phyloP scores from a whole-genome alignment of 106 monocot genomes.

The Dendrobium nobile region DNA sequence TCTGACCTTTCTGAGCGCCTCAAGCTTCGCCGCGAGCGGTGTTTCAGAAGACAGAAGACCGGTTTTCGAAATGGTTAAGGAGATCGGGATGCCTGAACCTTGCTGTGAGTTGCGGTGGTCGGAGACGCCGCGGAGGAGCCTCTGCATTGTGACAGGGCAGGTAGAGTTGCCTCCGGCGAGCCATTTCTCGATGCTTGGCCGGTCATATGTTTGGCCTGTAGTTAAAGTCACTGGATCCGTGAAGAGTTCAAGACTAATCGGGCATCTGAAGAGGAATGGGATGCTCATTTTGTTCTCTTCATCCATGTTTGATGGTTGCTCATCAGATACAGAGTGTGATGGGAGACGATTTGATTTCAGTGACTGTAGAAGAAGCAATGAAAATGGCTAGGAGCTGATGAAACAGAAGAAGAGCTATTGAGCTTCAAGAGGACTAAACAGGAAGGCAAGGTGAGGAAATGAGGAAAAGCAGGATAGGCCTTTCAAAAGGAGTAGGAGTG shows the following conservation, averaged over 20 bases:
- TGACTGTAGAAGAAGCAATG: background rate
- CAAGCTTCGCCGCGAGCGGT: constrained; percentile 7
- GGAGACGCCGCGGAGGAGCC: constrained; percentile 22
- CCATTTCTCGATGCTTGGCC: constrained; percentile 78
- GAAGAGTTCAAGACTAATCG: constrained; percentile 35
- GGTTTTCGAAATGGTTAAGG: constrained; percentile 36
- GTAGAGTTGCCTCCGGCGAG: constrained; percentile 69
- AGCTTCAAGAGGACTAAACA: background rate
- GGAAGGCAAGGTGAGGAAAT: too few species aligned
- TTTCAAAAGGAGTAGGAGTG: background rate
- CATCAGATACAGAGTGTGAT: background rate
- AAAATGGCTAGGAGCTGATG: background rate
- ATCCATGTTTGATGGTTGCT: background rate
- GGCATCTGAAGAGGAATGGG: constrained; percentile 80
- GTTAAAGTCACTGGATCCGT: constrained; percentile 87
- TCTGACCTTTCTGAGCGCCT: constrained; percentile 38
- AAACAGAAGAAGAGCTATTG: background rate
- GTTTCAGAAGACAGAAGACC: constrained; percentile 24
- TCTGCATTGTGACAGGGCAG: constrained; percentile 96
- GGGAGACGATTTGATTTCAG: background rate
- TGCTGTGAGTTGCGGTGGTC: background rate
- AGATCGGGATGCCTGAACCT: constrained; percentile 9
- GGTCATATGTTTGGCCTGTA: constrained; percentile 96
- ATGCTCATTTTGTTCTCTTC: constrained; percentile 40
- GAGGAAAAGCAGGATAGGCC: background rate